phyloP scores from a whole-genome alignment of 768 basidiomycete genomes.

The Agaricus blazei region DNA sequence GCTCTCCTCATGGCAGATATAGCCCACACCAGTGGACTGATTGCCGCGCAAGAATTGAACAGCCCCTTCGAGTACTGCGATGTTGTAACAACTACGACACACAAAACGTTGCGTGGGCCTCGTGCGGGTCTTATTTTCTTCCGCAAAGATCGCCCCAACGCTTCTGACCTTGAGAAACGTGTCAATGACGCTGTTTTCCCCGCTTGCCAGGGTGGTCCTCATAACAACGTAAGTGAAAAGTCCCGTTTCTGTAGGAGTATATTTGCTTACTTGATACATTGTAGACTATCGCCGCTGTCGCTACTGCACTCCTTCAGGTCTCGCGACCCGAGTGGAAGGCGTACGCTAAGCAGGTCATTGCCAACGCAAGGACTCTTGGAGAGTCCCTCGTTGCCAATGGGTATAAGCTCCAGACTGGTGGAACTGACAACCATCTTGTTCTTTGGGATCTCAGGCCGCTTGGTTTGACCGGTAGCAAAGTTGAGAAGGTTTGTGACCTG shows the following conservation, averaged over 20 bases:
- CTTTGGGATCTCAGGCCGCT: slow-evolving; percentile 97
- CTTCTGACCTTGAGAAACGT: slow-evolving; percentile 89
- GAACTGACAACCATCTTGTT: slow-evolving; percentile 96
- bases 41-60: slow-evolving; percentile 87
- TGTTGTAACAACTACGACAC: slow-evolving; percentile 97
- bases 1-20: slow-evolving; percentile 96
- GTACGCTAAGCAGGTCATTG: slow-evolving; percentile 93
- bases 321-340: slow-evolving; percentile 83
- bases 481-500: slow-evolving; percentile 97
- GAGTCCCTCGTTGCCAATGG: slow-evolving; percentile 66
- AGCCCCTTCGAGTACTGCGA: slow-evolving; percentile 96
- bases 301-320: slow-evolving; percentile 89
- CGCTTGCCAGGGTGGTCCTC: slow-evolving; percentile 98
- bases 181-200: slow-evolving; percentile 99
- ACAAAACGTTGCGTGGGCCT: slow-evolving; percentile 98
- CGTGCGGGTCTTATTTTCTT: slow-evolving; percentile 99
- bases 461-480: slow-evolving; percentile 94
- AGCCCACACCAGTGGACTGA: slow-evolving; percentile 93
- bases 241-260: neutral
- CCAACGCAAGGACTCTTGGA: slow-evolving; percentile 79
- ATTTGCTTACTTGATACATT: neutral
- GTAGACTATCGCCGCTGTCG: slow-evolving; percentile 91
- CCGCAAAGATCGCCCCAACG: slow-evolving; percentile 81
- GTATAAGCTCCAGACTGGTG: slow-evolving; percentile 95
- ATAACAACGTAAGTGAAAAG: slow-evolving; percentile 75